Conservation (phyloP, 768 basidiomycete genomes). For the Pleurotus giganteus region DNA sequence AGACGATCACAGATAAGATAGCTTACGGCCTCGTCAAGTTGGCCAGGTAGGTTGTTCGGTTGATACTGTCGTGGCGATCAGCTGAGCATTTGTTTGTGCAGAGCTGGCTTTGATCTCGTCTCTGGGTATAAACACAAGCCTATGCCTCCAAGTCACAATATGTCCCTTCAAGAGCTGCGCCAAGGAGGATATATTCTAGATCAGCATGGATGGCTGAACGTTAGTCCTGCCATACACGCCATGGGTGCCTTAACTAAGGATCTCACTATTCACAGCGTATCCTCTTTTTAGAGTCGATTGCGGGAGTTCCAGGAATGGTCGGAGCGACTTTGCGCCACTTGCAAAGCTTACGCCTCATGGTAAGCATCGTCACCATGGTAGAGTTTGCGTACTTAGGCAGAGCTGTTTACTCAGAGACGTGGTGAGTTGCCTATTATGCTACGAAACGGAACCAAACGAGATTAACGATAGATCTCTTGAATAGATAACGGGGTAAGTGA, state of each 20-base stretch:
- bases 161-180: conserved; percentile 73
- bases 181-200: conserved; percentile 72
- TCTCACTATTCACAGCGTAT: conserved; percentile 38
- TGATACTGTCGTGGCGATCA: conserved; percentile 4
- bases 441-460: no score
- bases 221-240: conserved; percentile 28
- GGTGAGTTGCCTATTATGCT: no score
- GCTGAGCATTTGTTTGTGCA: conserved; percentile 16
- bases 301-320: conserved; percentile 97
- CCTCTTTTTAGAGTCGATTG: conserved; percentile 77
- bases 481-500: conserved; percentile 19
- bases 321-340: conserved; percentile 87
- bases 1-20: conserved; percentile 69
- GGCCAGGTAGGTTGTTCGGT: conserved; percentile 35
- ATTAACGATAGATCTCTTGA: no score
- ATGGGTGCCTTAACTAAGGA: not conserved
- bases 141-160: conserved; percentile 56
- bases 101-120: conserved; percentile 77
- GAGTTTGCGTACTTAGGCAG: conserved; percentile 2
- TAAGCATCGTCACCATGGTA: conserved; percentile 25
- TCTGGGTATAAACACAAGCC: conserved; percentile 81
- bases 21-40: conserved; percentile 63
- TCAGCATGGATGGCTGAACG: conserved; percentile 75
- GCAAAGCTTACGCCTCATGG: conserved; percentile 85
- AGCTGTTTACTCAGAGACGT: conserved; percentile 35